Conservation (phyloP, 2,329 filamentous ascomycete species). For the Fusarium incarnatum region DNA sequence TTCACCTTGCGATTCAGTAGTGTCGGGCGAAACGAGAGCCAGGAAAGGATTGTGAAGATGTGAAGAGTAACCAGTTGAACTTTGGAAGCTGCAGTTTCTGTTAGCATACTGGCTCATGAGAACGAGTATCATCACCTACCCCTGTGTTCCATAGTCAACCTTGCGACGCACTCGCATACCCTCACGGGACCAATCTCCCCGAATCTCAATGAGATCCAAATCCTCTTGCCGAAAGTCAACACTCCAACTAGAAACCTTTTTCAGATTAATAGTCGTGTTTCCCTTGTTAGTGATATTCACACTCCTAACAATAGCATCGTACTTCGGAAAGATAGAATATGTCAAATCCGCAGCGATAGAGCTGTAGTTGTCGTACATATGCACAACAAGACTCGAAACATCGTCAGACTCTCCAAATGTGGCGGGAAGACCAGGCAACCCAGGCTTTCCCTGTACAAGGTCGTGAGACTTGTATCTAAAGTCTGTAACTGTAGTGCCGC, state of each 20-base stretch:
- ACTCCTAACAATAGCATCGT: constrained; percentile 71
- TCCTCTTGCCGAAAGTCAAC: constrained; percentile 70
- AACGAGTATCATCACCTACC: constrained; percentile 49
- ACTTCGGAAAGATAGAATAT: constrained; percentile 72
- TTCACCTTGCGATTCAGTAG: constrained; percentile 70
- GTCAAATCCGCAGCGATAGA: constrained; percentile 67
- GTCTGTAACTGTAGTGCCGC: constrained; percentile 68
- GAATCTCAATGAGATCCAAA: constrained; percentile 71
- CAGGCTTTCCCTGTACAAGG: constrained; percentile 66
- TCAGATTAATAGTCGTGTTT: constrained; percentile 62
- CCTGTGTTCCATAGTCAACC: constrained; percentile 67
- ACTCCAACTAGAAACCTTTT: constrained; percentile 70
- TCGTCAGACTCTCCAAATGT: constrained; percentile 68
- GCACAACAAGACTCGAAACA: constrained; percentile 70
- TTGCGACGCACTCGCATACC: constrained; percentile 64
- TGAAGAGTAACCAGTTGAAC: constrained; percentile 70
- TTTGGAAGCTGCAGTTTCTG: constrained; percentile 63
- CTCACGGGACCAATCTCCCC: constrained; percentile 73
- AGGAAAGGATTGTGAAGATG: constrained; percentile 75
- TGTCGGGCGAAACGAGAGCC: constrained; percentile 64
- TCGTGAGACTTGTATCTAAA: constrained; percentile 69
- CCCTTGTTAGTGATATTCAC: constrained; percentile 72
- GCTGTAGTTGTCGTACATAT: constrained; percentile 69
- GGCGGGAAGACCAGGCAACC: constrained; percentile 66
- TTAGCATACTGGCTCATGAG: neutral